Evolutionary conservation across 345 rosid genomes (phyloP), one percentile per base, ranked within the genome.

Genomic region (Eucalyptus coolabah): DNA sequence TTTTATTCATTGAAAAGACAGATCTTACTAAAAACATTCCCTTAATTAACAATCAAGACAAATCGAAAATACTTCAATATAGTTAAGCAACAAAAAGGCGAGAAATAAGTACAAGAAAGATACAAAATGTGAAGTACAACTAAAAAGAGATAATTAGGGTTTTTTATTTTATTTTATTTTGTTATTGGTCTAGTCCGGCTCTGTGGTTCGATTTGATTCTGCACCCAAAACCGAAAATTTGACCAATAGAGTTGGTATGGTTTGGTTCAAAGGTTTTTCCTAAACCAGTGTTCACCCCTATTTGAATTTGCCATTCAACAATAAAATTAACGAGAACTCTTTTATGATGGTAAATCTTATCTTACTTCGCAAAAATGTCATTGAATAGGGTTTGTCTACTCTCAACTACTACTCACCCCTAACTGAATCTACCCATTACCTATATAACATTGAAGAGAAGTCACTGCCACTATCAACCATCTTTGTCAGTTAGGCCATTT

Each of bases 211-310:
- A 0, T 67, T 8, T 18, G 23, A 67, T n/a, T 67, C 11, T 2
- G 2, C 4, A 3, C 80, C 80, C 6, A 1, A 0, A 56, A 9
- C 1, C 12, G 1, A 56, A 56, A 56, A 4, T 9, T 56, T 23
- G 30, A 24, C 6, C 13, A 9, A 56, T 56, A 4, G 12, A 10
- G 6, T 24, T 3, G 1, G 14, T 72, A 1, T 0, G 13, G 4
- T 28, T 28, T 28, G 16, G 19, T 32, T n/a, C 23, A 6, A 9
- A 32, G 23, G 23, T 32, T 18, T 16, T 16, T 37, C 80, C 23
- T 9, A 5, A 32, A 17, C 1, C 5, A 0, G 6, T 32, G 4
- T 14, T 34, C 26, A 72, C 14, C 28, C 45, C 2, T 28, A 60
- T 12, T 26, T 28, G 32, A 26, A 26, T 26, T 1, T 28, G 4